Evolutionary conservation across 2,329 filamentous ascomycete genomes (phyloP).

Genomic region (Arachnomyces sp.): DNA sequence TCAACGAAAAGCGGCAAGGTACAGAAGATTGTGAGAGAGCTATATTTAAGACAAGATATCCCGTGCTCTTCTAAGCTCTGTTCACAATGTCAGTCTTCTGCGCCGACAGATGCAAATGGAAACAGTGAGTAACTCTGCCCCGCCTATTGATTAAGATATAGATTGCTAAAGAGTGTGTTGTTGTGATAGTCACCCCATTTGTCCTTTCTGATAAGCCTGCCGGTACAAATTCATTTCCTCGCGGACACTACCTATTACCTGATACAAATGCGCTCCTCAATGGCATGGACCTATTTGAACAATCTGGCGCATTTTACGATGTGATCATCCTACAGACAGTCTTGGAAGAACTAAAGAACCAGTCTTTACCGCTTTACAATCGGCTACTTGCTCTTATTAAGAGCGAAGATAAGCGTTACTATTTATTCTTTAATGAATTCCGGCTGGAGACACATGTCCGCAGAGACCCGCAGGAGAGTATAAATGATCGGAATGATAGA

Average conservation of each 20-base stretch:
- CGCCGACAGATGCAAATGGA: constrained; percentile 71
- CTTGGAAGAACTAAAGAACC: constrained; percentile 88
- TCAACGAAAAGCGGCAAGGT: constrained; percentile 95
- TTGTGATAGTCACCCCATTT: constrained; percentile 61
- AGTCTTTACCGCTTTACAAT: constrained; percentile 90
- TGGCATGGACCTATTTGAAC: constrained; percentile 95
- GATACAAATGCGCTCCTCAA: constrained; percentile 94
- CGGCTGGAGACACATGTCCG: constrained; percentile 80
- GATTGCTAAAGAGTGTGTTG: constrained; percentile 14
- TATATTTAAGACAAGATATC: constrained; percentile 93
- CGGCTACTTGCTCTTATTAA: constrained; percentile 83
- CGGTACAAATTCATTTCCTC: constrained; percentile 71
- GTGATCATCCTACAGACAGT: constrained; percentile 96
- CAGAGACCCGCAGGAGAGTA: constrained; percentile 68
- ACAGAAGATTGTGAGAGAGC: constrained; percentile 94
- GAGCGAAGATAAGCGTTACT: constrained; percentile 94
- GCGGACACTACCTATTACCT: constrained; percentile 88
- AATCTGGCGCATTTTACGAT: constrained; percentile 85
- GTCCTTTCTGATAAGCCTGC: constrained; percentile 83
- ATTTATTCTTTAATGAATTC: constrained; percentile 99
- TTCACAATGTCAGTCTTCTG: constrained; percentile 62
- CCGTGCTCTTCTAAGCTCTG: constrained; percentile 93
- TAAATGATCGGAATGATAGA: constrained; percentile 95
- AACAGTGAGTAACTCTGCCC: constrained; percentile 49
- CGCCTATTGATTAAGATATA: neutral